phyloP scores from a whole-genome alignment of 192 early-diverging fungal genomes.

The Geranomyces variabilis region DNA sequence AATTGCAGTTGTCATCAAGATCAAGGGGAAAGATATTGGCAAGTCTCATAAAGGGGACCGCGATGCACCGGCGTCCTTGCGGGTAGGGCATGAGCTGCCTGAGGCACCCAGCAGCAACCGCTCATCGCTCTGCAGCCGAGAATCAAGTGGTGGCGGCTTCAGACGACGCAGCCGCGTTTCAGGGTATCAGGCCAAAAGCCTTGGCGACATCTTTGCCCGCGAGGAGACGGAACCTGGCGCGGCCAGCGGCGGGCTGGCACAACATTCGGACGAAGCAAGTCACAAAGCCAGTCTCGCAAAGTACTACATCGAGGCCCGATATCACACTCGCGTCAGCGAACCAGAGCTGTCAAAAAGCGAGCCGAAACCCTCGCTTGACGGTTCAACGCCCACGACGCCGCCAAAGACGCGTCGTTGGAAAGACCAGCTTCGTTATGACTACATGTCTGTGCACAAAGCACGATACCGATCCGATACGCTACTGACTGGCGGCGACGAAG shows the following conservation, averaged over 20 bases:
- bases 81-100: not conserved
- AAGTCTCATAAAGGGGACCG: not conserved
- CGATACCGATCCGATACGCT: slow-evolving; percentile 11
- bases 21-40: slow-evolving; percentile 16
- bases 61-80: not conserved
- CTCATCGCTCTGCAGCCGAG: not conserved
- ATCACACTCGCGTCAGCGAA: slow-evolving; percentile 8
- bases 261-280: not conserved
- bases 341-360: not conserved
- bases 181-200: slow-evolving; percentile 5
- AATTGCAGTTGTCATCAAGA: slow-evolving; percentile 38
- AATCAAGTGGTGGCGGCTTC: not conserved
- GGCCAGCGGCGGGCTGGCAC: not conserved
- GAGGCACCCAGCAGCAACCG: not conserved
- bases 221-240: not conserved
- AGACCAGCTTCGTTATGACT: slow-evolving; percentile 26
- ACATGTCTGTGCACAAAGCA: slow-evolving; percentile 19
- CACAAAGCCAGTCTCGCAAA: slow-evolving; percentile 33
- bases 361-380: not conserved
- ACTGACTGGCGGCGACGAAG: not conserved
- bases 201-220: slow-evolving; percentile 7
- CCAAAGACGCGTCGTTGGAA: slow-evolving; percentile 22
- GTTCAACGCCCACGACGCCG: not conserved
- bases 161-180: not conserved
- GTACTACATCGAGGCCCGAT: slow-evolving; percentile 32